phyloP scores from a whole-genome alignment of 768 basidiomycete species.

The Hypholoma fasciculare region DNA sequence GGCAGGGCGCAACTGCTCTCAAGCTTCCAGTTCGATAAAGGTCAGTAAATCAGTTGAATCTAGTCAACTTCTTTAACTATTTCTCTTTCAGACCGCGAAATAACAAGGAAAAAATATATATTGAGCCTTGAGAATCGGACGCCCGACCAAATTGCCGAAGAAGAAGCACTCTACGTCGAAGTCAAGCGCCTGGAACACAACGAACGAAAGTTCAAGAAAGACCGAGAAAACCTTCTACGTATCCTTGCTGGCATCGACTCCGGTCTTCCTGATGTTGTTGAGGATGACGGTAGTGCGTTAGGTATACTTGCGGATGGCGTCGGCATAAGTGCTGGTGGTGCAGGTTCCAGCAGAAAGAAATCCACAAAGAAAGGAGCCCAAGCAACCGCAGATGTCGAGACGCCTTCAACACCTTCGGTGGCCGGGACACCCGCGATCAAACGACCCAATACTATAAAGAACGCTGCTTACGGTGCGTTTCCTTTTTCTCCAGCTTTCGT shows the following conservation, averaged over 20 bases:
- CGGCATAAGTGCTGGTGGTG: conserved; percentile 29
- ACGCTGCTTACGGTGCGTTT: conserved; percentile 57
- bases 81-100: conserved; percentile 68
- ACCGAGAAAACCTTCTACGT: conserved; percentile 84
- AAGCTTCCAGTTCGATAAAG: conserved; percentile 86
- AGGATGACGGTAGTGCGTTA: conserved; percentile 57
- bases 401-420: conserved; percentile 47
- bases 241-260: conserved; percentile 86
- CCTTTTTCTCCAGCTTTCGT: not conserved
- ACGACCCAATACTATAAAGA: conserved; percentile 51
- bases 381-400: conserved; percentile 39
- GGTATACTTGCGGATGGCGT: conserved; percentile 39
- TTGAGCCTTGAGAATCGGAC: conserved; percentile 87
- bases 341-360: conserved; percentile 38
- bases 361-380: conserved; percentile 50
- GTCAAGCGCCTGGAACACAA: conserved; percentile 94
- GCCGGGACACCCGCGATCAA: conserved; percentile 35
- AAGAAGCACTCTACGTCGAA: conserved; percentile 92
- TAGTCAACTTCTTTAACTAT: conserved; percentile 1
- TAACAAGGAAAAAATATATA: conserved; percentile 86
- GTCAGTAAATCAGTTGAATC: conserved; percentile 33
- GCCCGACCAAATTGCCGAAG: conserved; percentile 87
- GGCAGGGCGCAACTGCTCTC: conserved; percentile 66
- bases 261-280: conserved; percentile 72
- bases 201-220: conserved; percentile 83